Evolutionary conservation across 1,284 basidiomycete genomes (phyloP).

Genomic region (Apiotrichum brassicae): DNA sequence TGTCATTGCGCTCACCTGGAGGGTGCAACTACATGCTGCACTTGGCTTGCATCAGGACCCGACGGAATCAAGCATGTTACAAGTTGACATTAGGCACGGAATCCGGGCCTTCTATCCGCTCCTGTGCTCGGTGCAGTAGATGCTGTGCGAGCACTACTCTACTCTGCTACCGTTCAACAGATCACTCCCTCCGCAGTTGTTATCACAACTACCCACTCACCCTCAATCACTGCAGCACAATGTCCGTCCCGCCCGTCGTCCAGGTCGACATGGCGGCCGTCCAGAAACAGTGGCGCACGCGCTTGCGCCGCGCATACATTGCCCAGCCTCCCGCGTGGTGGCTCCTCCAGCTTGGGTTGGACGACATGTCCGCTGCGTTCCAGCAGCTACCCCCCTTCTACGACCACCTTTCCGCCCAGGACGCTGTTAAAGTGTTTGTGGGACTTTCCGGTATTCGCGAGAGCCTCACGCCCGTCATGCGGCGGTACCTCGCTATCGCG

Average conservation of each 20-base stretch:
- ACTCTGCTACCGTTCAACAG: too few species aligned
- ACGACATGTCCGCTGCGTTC: slow-evolving; percentile 1
- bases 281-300: neutral
- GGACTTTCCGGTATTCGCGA: neutral
- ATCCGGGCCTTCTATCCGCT: too few species aligned
- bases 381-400: slow-evolving; percentile 3
- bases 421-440: neutral
- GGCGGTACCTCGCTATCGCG: neutral
- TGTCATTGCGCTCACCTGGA: too few species aligned
- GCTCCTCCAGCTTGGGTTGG: neutral
- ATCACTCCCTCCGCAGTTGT: too few species aligned
- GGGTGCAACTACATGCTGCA: too few species aligned
- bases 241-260: too few species aligned
- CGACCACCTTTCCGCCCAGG: neutral
- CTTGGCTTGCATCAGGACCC: too few species aligned
- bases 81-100: too few species aligned
- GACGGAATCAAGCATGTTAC: too few species aligned
- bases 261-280: neutral
- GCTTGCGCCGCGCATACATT: slow-evolving; percentile 1
- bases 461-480: neutral
- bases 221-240: neutral
- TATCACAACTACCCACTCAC: neutral
- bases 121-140: too few species aligned
- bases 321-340: slow-evolving; percentile 3
- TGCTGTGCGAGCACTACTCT: too few species aligned